Evolutionary conservation across 2,329 filamentous ascomycete genomes (phyloP).

Genomic region (Teratosphaeria nubilosa): DNA sequence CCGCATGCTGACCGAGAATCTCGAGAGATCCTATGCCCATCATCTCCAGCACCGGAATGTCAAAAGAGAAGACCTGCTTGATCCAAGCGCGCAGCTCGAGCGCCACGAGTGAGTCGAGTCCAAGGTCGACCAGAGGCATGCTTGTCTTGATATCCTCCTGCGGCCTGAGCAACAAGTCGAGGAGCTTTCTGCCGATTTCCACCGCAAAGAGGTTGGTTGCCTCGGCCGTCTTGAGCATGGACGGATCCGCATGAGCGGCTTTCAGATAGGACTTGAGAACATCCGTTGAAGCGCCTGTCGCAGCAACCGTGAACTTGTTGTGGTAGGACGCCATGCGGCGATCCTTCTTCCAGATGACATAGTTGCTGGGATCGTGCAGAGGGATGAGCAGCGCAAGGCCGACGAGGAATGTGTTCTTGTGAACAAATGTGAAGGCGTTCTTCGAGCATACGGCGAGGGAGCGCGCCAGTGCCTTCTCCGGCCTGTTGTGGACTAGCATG

Average conservation of each 20-base stretch:
- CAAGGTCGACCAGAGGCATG: background rate
- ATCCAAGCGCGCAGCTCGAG: background rate
- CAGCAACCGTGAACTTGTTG: background rate
- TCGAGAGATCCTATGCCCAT: background rate
- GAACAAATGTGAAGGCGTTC: background rate
- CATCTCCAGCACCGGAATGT: background rate
- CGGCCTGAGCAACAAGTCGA: background rate
- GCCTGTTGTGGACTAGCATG: background rate
- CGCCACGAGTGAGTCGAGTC: background rate
- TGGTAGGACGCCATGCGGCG: background rate
- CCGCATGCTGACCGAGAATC: background rate
- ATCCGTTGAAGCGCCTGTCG: background rate
- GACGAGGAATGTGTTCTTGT: background rate
- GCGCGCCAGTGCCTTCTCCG: background rate
- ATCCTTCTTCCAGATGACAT: background rate
- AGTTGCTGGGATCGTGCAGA: background rate
- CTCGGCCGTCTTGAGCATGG: background rate
- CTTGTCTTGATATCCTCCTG: background rate
- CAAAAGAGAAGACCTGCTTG: background rate
- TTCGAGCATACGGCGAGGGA: background rate
- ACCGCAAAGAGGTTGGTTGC: background rate
- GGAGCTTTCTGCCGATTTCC: background rate
- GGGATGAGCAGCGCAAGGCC: background rate
- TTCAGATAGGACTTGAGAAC: background rate
- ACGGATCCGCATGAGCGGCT: background rate